These are phyloP conservation scores for Talaromyces islandicus DNA, from an alignment of 2,329 filamentous ascomycete species.

Conservation along the genomic window DNA sequence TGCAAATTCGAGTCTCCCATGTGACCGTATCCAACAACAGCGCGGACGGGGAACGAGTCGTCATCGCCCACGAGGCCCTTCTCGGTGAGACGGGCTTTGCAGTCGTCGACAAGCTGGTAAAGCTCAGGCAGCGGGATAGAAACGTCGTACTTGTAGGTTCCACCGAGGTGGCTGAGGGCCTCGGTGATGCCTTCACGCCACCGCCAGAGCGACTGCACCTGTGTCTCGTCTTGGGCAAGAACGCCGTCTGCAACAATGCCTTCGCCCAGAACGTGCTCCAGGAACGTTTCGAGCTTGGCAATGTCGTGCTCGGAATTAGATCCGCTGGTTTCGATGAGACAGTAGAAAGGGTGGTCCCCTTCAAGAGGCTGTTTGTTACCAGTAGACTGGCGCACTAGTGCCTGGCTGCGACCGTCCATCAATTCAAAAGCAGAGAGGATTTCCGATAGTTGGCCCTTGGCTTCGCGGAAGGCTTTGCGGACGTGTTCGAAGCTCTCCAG, in stretches of 20 bases:
- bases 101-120: slow-evolving; percentile 85
- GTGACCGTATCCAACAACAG: slow-evolving; percentile 93
- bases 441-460: slow-evolving; percentile 84
- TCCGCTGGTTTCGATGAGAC: slow-evolving; percentile 90
- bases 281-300: slow-evolving; percentile 82
- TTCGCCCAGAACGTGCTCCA: slow-evolving; percentile 85
- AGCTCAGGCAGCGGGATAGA: slow-evolving; percentile 86
- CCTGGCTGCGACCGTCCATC: slow-evolving; percentile 83
- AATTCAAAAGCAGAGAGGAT: slow-evolving; percentile 97
- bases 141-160: slow-evolving; percentile 97
- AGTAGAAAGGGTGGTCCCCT: slow-evolving; percentile 85
- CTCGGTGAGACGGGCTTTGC: slow-evolving; percentile 62
- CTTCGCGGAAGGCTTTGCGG: slow-evolving; percentile 77
- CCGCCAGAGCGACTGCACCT: slow-evolving; percentile 76
- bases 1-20: slow-evolving; percentile 98
- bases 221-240: slow-evolving; percentile 87
- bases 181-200: slow-evolving; percentile 94
- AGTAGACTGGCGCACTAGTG: slow-evolving; percentile 67
- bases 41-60: slow-evolving; percentile 70
- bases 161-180: slow-evolving; percentile 80
- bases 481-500: slow-evolving; percentile 86
- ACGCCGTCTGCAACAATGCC: slow-evolving; percentile 86
- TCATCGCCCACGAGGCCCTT: slow-evolving; percentile 73
- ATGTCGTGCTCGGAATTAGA: slow-evolving; percentile 91
- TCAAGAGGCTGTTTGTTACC: slow-evolving; percentile 76